These are phyloP conservation scores for Fusarium sp. DNA, from an alignment of 2,329 filamentous ascomycete species.

Conservation along the genomic window DNA sequence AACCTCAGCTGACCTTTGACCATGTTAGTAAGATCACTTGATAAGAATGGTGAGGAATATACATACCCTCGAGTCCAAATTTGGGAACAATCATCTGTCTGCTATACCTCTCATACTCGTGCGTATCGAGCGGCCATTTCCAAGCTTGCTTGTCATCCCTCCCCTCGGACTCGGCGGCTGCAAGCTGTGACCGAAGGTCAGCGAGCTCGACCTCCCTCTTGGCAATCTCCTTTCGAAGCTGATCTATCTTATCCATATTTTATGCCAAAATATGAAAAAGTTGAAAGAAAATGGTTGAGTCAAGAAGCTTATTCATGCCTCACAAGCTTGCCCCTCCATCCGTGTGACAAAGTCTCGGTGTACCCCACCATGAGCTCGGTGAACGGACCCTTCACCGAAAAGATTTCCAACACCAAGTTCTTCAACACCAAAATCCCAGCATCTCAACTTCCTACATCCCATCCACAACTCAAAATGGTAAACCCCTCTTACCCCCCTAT, in stretches of 20 bases:
- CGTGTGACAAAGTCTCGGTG: slow-evolving; percentile 21
- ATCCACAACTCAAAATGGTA: slow-evolving; percentile 35
- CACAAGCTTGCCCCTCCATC: slow-evolving; percentile 34
- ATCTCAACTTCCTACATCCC: background rate
- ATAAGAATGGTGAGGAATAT: rapidly evolving
- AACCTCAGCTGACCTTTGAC: slow-evolving; percentile 75
- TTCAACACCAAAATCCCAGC: slow-evolving; percentile 5
- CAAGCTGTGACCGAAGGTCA: slow-evolving; percentile 56
- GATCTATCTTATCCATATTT: slow-evolving; percentile 40
- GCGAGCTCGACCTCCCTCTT: slow-evolving; percentile 58
- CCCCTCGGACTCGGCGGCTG: slow-evolving; percentile 48
- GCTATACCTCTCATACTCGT: slow-evolving; percentile 87
- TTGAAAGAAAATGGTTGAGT: background rate
- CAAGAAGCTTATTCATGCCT: background rate
- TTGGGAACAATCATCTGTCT: slow-evolving; percentile 88
- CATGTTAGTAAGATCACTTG: background rate
- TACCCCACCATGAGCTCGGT: slow-evolving; percentile 39
- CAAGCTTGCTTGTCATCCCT: slow-evolving; percentile 38
- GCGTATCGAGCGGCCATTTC: slow-evolving; percentile 72
- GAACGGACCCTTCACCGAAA: slow-evolving; percentile 39
- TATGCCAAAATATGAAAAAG: background rate
- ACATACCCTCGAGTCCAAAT: slow-evolving; percentile 74
- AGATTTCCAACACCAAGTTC: slow-evolving; percentile 30
- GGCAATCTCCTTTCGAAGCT: slow-evolving; percentile 57
- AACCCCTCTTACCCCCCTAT: rapidly evolving